Percentiles rank a stretch among this genome's conserved stretches.
phyloP scores from a whole-genome alignment of 2,329 filamentous ascomycete genomes.

The Fusarium falciforme region DNA sequence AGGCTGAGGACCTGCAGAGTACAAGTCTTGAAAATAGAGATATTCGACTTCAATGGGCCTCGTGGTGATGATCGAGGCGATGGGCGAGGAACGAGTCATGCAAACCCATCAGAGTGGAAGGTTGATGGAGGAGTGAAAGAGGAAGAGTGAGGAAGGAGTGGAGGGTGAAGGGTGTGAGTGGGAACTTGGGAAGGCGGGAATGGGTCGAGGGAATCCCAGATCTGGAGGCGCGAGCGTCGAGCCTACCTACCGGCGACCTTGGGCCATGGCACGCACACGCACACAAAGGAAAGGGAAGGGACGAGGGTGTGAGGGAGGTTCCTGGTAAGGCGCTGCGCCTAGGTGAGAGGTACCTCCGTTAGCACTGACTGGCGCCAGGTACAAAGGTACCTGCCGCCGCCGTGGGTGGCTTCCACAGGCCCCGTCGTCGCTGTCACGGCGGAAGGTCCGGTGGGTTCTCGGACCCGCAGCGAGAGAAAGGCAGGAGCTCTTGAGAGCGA shows the following conservation, averaged over 20 bases:
- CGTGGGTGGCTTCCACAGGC: conserved; percentile 16
- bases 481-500: neutral
- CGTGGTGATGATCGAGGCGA: conserved; percentile 17
- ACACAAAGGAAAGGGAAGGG: conserved; percentile 32
- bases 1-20: conserved; percentile 5
- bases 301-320: conserved; percentile 39
- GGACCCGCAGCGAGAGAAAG: conserved; percentile 37
- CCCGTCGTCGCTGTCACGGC: conserved; percentile 27
- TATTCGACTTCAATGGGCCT: conserved; percentile 15
- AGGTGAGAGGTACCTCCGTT: conserved; percentile 33
- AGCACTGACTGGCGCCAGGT: conserved; percentile 33
- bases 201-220: conserved; percentile 45
- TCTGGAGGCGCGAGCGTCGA: conserved; percentile 42
- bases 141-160: conserved; percentile 41
- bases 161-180: conserved; percentile 43
- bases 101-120: conserved; percentile 23
- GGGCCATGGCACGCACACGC: conserved; percentile 18
- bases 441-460: conserved; percentile 43
- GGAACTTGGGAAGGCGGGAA: conserved; percentile 44
- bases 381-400: conserved; percentile 27
- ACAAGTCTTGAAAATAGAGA: conserved; percentile 6
- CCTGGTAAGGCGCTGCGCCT: conserved; percentile 33
- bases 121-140: conserved; percentile 32
- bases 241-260: conserved; percentile 28
- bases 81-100: conserved; percentile 31